Base-by-base conservation (phyloP, 345 rosid genomes). In the Hibiscus mutabilis region DNA sequence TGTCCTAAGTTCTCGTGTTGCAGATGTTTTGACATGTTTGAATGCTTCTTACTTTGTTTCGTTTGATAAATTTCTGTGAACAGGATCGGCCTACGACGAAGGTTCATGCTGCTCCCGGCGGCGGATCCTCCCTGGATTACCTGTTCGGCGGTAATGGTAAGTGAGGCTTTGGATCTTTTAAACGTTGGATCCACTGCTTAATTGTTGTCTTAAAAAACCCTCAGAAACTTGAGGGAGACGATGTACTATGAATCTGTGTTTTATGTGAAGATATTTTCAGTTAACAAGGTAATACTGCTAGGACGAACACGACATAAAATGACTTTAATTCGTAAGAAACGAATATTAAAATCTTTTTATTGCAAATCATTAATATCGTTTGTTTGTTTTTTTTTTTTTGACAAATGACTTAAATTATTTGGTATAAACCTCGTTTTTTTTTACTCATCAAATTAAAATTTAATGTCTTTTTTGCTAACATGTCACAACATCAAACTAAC, bases 61-160 rank as follows among this genome's bases (percentile, higher is more conserved):
- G 53, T 33, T 55, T 53, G 69, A 62, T 55, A 25, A 72, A 64
- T 68, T 35, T 68, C 14, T 61, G 8, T 22, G n/a, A 73, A 66
- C 74, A 81, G 84, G 82, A 79, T 29, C 85, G 85, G 13, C 85
- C 81, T 63, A 79, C 85, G n/a, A 82, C 85, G 46, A 82, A 82
- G 69, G 85, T 82, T 68, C 85, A 82, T 74, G 79, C 85, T 47
- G 85, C 82, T 21, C 82, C 85, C 5, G 82, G 85, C 21, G 82
- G 85, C 47, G 79, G 82, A 74, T 82, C 85, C 3, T 81, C 82
- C 5, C 31, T 81, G 70, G 82, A 67, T 66, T 78, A 81, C 70
- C 82, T 81, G 71, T 78, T 81, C 76, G 79, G 82, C 47, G 70
- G 69, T 19, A 66, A 33, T 25, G 70, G 75, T 78, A 18, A 63